phyloP scores from a whole-genome alignment of 163 green algal genomes.

The Chlorella variabilis region DNA sequence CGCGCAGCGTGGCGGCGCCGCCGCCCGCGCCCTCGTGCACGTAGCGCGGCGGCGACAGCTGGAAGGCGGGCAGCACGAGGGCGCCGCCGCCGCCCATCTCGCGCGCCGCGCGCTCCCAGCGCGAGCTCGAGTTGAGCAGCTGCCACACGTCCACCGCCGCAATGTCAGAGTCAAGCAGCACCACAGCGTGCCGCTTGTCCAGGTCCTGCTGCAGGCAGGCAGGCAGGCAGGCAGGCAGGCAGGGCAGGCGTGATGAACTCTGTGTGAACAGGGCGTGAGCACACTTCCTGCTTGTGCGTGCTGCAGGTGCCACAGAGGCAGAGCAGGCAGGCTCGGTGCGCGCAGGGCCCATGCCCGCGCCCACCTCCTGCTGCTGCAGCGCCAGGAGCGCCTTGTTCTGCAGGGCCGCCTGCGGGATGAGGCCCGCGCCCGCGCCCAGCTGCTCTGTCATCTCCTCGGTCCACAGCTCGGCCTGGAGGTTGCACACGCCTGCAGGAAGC shows the following conservation, averaged over 20 bases:
- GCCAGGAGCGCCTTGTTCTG: conserved; percentile 26
- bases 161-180: conserved; percentile 24
- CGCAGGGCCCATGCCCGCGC: too few relatives aligned
- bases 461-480: conserved; percentile 14
- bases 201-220: not conserved
- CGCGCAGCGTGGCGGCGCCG: not conserved
- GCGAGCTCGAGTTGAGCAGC: conserved; percentile 17
- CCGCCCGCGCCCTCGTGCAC: not conserved
- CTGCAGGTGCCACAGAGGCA: too few relatives aligned
- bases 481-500: conserved; percentile 27
- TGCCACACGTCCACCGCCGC: conserved; percentile 29
- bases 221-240: too few relatives aligned
- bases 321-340: too few relatives aligned
- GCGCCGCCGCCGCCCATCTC: not conserved
- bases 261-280: not conserved
- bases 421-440: not conserved
- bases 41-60: conserved; percentile 13
- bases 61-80: conserved; percentile 31
- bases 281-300: too few relatives aligned
- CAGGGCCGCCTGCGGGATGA: conserved; percentile 16
- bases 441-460: not conserved
- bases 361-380: conserved; percentile 3
- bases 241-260: not conserved
- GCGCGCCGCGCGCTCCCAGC: not conserved
- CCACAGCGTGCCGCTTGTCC: not conserved